Evolutionary conservation across 495 filamentous ascomycete species (phyloP).

Genomic region (Penicillium macrosclerotiorum): DNA sequence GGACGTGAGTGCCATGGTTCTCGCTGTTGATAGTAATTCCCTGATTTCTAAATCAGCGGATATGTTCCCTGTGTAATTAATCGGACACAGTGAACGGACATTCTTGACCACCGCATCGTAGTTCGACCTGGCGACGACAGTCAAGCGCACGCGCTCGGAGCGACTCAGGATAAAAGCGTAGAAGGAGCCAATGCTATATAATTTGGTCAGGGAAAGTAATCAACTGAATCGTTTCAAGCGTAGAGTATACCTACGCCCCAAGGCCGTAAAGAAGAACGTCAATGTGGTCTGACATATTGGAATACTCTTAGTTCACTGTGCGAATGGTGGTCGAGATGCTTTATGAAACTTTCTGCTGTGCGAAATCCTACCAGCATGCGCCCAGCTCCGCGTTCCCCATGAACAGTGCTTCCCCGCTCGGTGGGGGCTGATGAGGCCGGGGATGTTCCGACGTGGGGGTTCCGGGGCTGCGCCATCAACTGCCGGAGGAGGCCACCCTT

Average conservation of each 20-base stretch:
- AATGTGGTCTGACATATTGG: conserved; percentile 27
- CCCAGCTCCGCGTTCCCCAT: not conserved
- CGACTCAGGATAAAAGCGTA: conserved; percentile 47
- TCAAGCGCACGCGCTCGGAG: conserved; percentile 40
- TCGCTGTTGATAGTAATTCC: conserved; percentile 46
- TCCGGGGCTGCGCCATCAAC: not conserved
- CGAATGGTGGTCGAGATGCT: not conserved
- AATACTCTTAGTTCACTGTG: too few relatives aligned
- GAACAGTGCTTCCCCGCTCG: conserved; percentile 6
- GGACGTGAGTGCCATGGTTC: conserved; percentile 45
- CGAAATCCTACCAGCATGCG: not conserved
- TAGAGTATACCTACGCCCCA: conserved; percentile 32
- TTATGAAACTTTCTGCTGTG: not conserved
- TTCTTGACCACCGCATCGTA: conserved; percentile 45
- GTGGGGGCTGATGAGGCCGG: not conserved
- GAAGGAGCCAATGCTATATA: conserved; percentile 43
- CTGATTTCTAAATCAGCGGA: conserved; percentile 11
- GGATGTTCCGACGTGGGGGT: conserved; percentile 9
- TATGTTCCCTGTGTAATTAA: not conserved
- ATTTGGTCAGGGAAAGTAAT: not conserved
- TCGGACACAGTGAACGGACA: conserved; percentile 14
- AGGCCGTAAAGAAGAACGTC: conserved; percentile 39
- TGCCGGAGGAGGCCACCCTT: too few relatives aligned
- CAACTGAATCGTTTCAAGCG: too few relatives aligned
- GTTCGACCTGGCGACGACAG: conserved; percentile 53